Evolutionary conservation across 495 filamentous ascomycete genomes (phyloP).

Genomic region (Chaetomium tenue): DNA sequence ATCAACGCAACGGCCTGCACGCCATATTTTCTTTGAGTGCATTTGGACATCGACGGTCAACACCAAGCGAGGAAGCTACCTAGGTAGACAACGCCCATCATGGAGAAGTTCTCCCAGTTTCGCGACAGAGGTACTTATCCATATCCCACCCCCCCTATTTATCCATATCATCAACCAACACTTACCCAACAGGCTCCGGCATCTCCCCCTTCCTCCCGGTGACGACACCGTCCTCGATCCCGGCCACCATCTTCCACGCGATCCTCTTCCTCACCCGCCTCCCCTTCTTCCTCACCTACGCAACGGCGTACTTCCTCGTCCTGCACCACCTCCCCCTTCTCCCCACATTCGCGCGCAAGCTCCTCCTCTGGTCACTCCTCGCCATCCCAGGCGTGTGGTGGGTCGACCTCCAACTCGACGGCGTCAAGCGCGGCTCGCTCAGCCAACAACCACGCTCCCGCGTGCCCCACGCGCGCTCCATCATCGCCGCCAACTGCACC

Average conservation of each 20-base stretch:
- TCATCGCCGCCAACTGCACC: slow-evolving; percentile 89
- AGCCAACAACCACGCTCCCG: slow-evolving; percentile 59
- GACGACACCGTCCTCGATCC: slow-evolving; percentile 55
- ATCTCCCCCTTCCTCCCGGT: slow-evolving; percentile 94
- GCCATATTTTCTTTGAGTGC: not conserved
- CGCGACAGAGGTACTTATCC: slow-evolving; percentile 74
- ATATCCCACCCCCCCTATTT: not conserved
- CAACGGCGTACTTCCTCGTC: slow-evolving; percentile 69
- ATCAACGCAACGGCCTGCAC: not conserved
- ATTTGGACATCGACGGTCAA: not conserved
- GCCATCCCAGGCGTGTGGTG: slow-evolving; percentile 91
- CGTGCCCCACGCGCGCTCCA: slow-evolving; percentile 68
- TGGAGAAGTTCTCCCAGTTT: slow-evolving; percentile 98
- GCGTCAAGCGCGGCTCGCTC: slow-evolving; percentile 78
- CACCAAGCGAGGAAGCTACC: not conserved
- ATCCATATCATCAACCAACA: not conserved
- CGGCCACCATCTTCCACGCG: slow-evolving; percentile 61
- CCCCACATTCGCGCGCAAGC: slow-evolving; percentile 74
- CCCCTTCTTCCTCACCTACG: slow-evolving; percentile 69
- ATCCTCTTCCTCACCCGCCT: slow-evolving; percentile 79
- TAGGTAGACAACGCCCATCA: slow-evolving; percentile 43
- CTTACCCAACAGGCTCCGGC: slow-evolving; percentile 70
- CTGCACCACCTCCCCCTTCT: slow-evolving; percentile 78
- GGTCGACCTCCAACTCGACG: slow-evolving; percentile 94
- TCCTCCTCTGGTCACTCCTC: slow-evolving; percentile 80